A percentile compares a stretch with the other conserved stretches of the same genome.
phyloP scores from a whole-genome alignment of 768 basidiomycete genomes.

The Hebeloma cylindrosporum region DNA sequence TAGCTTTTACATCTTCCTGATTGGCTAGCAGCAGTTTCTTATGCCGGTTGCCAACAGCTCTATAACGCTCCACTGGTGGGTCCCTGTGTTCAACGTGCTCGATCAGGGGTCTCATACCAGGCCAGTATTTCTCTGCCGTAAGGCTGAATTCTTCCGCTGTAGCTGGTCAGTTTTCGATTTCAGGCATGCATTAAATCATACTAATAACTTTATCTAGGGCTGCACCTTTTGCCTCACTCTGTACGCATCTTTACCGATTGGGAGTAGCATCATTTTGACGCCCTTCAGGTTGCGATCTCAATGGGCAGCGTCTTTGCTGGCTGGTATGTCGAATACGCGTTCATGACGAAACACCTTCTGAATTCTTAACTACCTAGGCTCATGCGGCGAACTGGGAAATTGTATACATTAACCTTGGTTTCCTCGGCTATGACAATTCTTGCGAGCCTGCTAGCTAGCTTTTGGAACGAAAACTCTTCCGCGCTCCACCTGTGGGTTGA shows the following conservation, averaged over 20 bases:
- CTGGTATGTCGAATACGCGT: constrained; percentile 58
- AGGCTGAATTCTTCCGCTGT: constrained; percentile 63
- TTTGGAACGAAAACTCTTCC: constrained; percentile 67
- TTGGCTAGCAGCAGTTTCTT: constrained; percentile 8
- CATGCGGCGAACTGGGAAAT: constrained; percentile 84
- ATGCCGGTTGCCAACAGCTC: constrained; percentile 44
- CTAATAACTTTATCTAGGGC: constrained; percentile 49
- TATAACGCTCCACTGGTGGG: constrained; percentile 84
- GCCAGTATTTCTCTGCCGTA: constrained; percentile 82
- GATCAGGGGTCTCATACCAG: too few relatives aligned
- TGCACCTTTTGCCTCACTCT: constrained; percentile 89
- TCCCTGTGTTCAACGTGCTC: neutral
- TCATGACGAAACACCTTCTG: too few relatives aligned
- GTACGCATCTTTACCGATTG: constrained; percentile 43
- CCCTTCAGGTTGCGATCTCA: constrained; percentile 69
- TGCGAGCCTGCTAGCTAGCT: constrained; percentile 58
- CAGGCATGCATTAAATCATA: too few relatives aligned
- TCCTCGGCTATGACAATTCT: constrained; percentile 62
- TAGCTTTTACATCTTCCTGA: constrained; percentile 29
- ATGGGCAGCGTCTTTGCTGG: constrained; percentile 86
- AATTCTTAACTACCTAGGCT: constrained; percentile 47
- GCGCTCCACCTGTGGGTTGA: constrained; percentile 72
- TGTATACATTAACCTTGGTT: constrained; percentile 71
- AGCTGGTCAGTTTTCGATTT: constrained; percentile 60
- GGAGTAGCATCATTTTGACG: constrained; percentile 13